phyloP scores from a whole-genome alignment of 2,329 filamentous ascomycete species.

The Rosellinia necatrix region DNA sequence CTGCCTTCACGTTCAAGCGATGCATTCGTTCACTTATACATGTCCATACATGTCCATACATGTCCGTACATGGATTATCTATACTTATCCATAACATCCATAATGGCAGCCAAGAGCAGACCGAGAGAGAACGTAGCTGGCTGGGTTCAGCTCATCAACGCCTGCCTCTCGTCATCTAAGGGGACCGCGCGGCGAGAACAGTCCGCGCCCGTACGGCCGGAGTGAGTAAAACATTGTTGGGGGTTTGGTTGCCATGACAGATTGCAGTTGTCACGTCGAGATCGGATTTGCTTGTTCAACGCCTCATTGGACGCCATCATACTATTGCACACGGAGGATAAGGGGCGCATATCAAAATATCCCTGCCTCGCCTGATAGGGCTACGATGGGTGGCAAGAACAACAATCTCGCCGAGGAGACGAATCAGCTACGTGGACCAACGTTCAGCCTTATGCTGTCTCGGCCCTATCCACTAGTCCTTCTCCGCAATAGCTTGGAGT shows the following conservation, averaged over 20 bases:
- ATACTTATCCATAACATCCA: too few species aligned
- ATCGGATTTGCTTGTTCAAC: constrained; percentile 24
- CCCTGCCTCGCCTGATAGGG: constrained; percentile 23
- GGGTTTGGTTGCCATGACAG: neutral
- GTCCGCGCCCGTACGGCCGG: constrained; percentile 2
- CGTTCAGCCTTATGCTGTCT: constrained; percentile 35
- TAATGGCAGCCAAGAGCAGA: neutral
- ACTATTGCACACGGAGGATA: constrained; percentile 31
- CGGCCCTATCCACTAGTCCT: constrained; percentile 69
- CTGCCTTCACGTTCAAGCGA: constrained; percentile 2
- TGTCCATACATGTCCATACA: too few species aligned
- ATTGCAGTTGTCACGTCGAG: constrained; percentile 14
- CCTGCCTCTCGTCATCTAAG: constrained; percentile 7
- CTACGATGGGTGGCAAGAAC: constrained; percentile 21
- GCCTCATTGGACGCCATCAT: constrained; percentile 29
- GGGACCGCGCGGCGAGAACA: constrained; percentile 18
- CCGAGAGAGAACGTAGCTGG: neutral
- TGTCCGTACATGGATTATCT: too few species aligned
- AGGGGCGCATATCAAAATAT: constrained; percentile 24
- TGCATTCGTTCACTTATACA: too few species aligned
- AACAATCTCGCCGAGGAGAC: constrained; percentile 12
- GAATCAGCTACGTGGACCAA: constrained; percentile 26
- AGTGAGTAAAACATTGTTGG: constrained; percentile 12
- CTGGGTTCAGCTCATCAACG: constrained; percentile 22
- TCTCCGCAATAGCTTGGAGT: constrained; percentile 97